Evolutionary conservation across 768 basidiomycete genomes (phyloP).

Genomic region (Boletus barrowsii): DNA sequence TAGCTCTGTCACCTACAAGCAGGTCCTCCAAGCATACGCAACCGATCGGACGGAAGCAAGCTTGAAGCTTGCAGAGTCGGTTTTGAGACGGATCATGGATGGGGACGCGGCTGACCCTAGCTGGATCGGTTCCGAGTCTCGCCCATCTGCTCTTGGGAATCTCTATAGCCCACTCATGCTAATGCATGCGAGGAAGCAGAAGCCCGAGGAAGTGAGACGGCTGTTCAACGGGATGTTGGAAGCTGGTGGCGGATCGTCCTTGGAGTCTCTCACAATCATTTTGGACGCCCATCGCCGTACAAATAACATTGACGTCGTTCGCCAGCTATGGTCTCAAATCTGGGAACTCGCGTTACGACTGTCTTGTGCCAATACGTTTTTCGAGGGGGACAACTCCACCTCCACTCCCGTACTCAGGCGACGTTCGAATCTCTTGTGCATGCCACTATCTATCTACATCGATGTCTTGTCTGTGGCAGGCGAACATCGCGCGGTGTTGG

Average conservation of each 20-base stretch:
- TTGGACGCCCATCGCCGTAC: slow-evolving; percentile 70
- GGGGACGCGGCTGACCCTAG: slow-evolving; percentile 31
- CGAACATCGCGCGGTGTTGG: slow-evolving; percentile 56
- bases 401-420: slow-evolving; percentile 19
- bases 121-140: slow-evolving; percentile 42
- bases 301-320: slow-evolving; percentile 51
- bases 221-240: slow-evolving; percentile 52
- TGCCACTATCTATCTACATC: slow-evolving; percentile 80
- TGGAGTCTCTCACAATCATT: slow-evolving; percentile 60
- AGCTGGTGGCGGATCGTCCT: slow-evolving; percentile 53
- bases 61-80: slow-evolving; percentile 60
- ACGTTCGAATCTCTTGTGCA: slow-evolving; percentile 59
- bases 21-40: slow-evolving; percentile 63
- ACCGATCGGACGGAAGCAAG: slow-evolving; percentile 47
- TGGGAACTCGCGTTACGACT: slow-evolving; percentile 52
- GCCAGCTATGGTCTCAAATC: slow-evolving; percentile 67
- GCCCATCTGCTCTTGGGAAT: slow-evolving; percentile 45
- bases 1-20: slow-evolving; percentile 61
- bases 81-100: slow-evolving; percentile 51
- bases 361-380: slow-evolving; percentile 33
- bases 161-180: slow-evolving; percentile 62
- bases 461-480: slow-evolving; percentile 67
- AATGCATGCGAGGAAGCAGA: slow-evolving; percentile 42
- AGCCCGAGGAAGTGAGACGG: slow-evolving; percentile 53
- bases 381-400: slow-evolving; percentile 22